Conservation (phyloP, 306 rosid genomes). For the Lagenaria siceraria region DNA sequence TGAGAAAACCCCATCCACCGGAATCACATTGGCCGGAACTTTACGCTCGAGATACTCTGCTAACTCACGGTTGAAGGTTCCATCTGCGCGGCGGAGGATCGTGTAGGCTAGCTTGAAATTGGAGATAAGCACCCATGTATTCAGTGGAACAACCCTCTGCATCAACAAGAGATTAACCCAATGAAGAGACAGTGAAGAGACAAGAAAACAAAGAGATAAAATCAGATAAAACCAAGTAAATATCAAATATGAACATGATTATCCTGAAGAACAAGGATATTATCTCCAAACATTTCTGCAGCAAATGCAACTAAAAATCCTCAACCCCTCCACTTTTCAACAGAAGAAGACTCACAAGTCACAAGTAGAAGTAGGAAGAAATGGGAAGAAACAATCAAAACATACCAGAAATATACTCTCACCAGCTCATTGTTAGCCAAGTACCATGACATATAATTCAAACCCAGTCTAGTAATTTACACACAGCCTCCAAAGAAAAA, state of each 20-base stretch:
- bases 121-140: slow-evolving; percentile 73
- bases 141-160: slow-evolving; percentile 66
- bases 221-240: neutral
- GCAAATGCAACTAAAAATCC: neutral
- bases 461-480: neutral
- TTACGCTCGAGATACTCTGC: slow-evolving; percentile 59
- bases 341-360: neutral
- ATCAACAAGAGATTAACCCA: neutral
- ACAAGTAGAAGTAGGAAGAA: neutral
- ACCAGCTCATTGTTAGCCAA: neutral
- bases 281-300: neutral
- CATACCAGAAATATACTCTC: neutral
- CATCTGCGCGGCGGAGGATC: slow-evolving; percentile 56
- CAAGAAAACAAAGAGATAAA: neutral
- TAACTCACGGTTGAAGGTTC: slow-evolving; percentile 56
- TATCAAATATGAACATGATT: neutral
- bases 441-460: neutral
- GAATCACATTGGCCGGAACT: slow-evolving; percentile 47
- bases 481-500: neutral
- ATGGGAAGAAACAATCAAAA: neutral
- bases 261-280: neutral
- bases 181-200: neutral
- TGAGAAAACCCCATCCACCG: slow-evolving; percentile 65
- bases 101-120: slow-evolving; percentile 67
- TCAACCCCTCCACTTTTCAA: neutral